Evolutionary conservation across 2,329 filamentous ascomycete genomes (phyloP).

Genomic region (Alternaria rosae): DNA sequence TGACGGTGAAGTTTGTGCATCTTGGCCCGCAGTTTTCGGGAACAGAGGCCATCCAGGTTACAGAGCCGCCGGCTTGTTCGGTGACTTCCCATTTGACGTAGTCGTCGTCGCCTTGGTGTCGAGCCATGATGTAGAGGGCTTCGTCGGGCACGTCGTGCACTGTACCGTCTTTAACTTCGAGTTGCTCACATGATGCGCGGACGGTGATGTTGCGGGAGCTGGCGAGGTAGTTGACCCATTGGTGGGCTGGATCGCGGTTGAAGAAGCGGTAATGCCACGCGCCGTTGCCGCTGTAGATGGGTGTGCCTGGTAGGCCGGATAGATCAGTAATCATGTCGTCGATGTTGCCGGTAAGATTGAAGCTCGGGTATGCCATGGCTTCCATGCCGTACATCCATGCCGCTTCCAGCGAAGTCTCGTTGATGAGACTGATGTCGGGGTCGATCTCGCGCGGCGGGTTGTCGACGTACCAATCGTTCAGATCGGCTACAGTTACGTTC

Average conservation of each 20-base stretch:
- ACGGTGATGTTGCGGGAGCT: slow-evolving; percentile 33
- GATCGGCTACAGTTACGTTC: slow-evolving; percentile 36
- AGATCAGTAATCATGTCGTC: slow-evolving; percentile 19
- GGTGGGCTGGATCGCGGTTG: slow-evolving; percentile 41
- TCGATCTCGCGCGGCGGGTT: background rate
- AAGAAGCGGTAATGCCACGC: slow-evolving; percentile 42
- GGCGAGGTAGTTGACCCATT: slow-evolving; percentile 38
- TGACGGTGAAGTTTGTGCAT: slow-evolving; percentile 46
- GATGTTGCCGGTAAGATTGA: slow-evolving; percentile 16
- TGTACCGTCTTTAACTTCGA: slow-evolving; percentile 18
- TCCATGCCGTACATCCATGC: slow-evolving; percentile 44
- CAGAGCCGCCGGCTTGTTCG: slow-evolving; percentile 21
- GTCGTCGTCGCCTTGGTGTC: too few relatives aligned
- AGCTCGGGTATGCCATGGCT: slow-evolving; percentile 33
- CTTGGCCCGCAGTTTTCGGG: slow-evolving; percentile 33
- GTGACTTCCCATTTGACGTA: too few relatives aligned
- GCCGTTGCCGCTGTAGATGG: slow-evolving; percentile 32
- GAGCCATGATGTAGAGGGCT: too few relatives aligned
- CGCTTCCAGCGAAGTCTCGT: slow-evolving; percentile 26
- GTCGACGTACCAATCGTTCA: slow-evolving; percentile 32
- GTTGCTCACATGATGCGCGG: slow-evolving; percentile 29
- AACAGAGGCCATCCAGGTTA: slow-evolving; percentile 37
- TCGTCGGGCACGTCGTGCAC: too few relatives aligned
- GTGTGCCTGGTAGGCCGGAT: slow-evolving; percentile 31
- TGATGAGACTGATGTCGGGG: background rate